A percentile compares a stretch with the other conserved stretches of the same genome.
Evolutionary conservation across 1,284 basidiomycete genomes (phyloP).

Genomic region (Rhodofomes roseus): DNA sequence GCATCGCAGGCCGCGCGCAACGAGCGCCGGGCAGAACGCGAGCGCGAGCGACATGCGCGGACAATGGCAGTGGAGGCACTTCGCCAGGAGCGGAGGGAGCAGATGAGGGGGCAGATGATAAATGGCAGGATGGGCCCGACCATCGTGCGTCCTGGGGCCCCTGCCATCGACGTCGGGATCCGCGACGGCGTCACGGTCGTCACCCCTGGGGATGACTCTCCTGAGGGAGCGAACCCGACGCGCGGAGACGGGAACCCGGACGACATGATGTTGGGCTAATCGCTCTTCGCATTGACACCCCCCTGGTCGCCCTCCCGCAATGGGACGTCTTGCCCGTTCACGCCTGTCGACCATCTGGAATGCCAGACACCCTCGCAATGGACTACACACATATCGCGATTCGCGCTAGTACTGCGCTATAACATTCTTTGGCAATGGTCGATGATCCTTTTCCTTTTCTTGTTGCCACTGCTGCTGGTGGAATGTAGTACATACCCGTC

Average conservation of each 20-base stretch:
- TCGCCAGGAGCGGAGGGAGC: background rate
- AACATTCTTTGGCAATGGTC: background rate
- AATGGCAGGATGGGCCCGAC: background rate
- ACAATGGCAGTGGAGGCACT: conserved; percentile 13
- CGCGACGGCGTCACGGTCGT: background rate
- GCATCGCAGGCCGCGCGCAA: conserved; percentile 13
- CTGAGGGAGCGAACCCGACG: background rate
- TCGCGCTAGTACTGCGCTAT: too few species aligned
- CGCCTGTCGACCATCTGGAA: background rate
- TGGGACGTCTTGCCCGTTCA: background rate
- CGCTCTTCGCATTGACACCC: too few species aligned
- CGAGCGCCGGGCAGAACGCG: conserved; percentile 24
- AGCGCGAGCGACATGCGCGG: conserved; percentile 20
- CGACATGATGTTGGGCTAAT: background rate
- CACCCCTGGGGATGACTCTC: background rate
- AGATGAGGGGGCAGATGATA: background rate
- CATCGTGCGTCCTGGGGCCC: background rate
- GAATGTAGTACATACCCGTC: background rate
- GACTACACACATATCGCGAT: background rate
- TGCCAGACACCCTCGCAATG: background rate
- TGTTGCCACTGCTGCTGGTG: conserved; percentile 6
- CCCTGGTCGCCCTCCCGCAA: background rate
- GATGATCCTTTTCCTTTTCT: background rate
- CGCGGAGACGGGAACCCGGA: background rate
- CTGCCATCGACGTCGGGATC: background rate